Evolutionary conservation across 805 yeast species (phyloP), one percentile per base, ranked within the genome.

Genomic region (Schwanniomyces polymorphus): DNA sequence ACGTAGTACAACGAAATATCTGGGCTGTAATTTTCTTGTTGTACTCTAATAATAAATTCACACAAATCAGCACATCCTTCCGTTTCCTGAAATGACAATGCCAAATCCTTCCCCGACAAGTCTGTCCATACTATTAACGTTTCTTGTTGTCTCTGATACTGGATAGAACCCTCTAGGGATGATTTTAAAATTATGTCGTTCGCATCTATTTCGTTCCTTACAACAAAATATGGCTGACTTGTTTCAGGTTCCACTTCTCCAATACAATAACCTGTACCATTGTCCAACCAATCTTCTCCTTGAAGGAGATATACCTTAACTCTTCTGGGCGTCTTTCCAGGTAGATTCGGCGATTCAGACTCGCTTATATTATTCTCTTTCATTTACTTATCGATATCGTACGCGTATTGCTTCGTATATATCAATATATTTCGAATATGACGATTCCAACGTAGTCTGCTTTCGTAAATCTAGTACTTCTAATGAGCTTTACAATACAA

Each of bases 121-220:
- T 89, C 97, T 8, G 95, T 87, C 98, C 98, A 92, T 17, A 92
- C 97, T 8, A 92, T 89, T 41, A 92, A 72, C 0, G 97, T 91
- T 48, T 91, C 97, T 60, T 91, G 97, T 60, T 94, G 98, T 59
- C 96, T 79, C 62, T 92, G 97, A 62, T 88, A 92, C 55, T 88
- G 95, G 3, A 84, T 85, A 26, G 80, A 67, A 0, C 95, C 95
- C 56, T 80, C 84, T n/a, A 92, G 73, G 48, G 65, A 75, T 4
- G 91, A 81, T 57, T 80, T 78, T 35, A 92, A 67, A 18, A 92
- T 68, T 9, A 81, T 69, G 26, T 84, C 82, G 2, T 74, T 69
- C 5, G 81, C 71, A 49, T 85, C 76, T 26, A 77, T 70, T 61
- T 91, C 97, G 64, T 85, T 84, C 45, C 82, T 74, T 11, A 92